Conservation (phyloP, 345 rosid genomes). For the Arabidopsis suecica region DNA sequence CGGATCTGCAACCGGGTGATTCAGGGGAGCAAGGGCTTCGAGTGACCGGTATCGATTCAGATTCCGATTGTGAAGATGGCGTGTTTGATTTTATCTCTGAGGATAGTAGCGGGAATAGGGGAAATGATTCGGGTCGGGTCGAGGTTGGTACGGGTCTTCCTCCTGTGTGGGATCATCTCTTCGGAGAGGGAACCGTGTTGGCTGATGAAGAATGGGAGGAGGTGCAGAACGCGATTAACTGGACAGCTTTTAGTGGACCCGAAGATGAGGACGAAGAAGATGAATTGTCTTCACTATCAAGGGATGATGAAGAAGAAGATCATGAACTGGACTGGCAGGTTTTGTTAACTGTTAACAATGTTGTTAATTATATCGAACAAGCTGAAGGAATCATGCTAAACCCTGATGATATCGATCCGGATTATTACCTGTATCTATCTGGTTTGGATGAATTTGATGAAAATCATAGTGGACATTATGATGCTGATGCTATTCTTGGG, state of each 20-base stretch:
- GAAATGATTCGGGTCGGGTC: conserved; percentile 40
- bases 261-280: conserved; percentile 42
- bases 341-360: conserved; percentile 49
- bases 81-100: conserved; percentile 40
- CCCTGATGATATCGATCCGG: conserved; percentile 37
- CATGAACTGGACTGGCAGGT: conserved; percentile 56
- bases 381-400: conserved; percentile 42
- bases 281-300: conserved; percentile 46
- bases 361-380: conserved; percentile 45
- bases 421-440: conserved; percentile 42
- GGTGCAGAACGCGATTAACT: conserved; percentile 42
- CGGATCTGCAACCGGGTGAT: conserved; percentile 33
- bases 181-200: conserved; percentile 37
- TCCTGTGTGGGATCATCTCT: conserved; percentile 40
- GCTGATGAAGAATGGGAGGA: conserved; percentile 57
- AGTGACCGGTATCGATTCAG: conserved; percentile 54
- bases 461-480: conserved; percentile 24
- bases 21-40: conserved; percentile 49
- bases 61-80: conserved; percentile 54
- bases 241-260: conserved; percentile 34
- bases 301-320: conserved; percentile 40
- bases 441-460: conserved; percentile 41
- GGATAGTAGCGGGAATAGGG: conserved; percentile 24
- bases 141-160: conserved; percentile 38
- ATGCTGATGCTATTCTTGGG: conserved; percentile 42